Conservation (phyloP, 1,284 basidiomycete species). For the Fomes fomentarius region DNA sequence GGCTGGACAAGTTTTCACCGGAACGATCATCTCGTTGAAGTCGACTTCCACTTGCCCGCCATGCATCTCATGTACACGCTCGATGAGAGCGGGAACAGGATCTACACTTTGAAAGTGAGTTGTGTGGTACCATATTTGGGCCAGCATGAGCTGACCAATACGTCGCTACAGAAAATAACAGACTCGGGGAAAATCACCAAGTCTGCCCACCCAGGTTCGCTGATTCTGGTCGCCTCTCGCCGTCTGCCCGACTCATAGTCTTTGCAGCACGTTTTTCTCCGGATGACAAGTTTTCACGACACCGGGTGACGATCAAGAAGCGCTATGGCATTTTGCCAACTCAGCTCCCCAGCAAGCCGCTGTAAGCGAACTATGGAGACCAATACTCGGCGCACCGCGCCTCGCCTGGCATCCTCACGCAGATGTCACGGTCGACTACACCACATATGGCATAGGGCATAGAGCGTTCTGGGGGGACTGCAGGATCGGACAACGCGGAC, state of each 20-base stretch:
- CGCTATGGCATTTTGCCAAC: slow-evolving; percentile 85
- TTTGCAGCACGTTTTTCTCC: slow-evolving; percentile 91
- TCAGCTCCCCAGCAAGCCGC: slow-evolving; percentile 86
- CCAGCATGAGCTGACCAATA: slow-evolving; percentile 5
- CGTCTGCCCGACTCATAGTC: slow-evolving; percentile 2
- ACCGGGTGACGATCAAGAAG: slow-evolving; percentile 95
- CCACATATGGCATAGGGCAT: background rate
- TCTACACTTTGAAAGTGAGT: slow-evolving; percentile 89
- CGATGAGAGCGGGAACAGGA: slow-evolving; percentile 77
- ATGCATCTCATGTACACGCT: slow-evolving; percentile 97
- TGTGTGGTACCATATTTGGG: background rate
- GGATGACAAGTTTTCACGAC: slow-evolving; percentile 96
- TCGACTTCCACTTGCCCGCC: slow-evolving; percentile 27
- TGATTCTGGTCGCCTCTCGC: background rate
- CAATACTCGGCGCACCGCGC: background rate
- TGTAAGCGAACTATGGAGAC: slow-evolving; percentile 53
- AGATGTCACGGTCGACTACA: background rate
- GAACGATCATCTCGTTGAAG: slow-evolving; percentile 14
- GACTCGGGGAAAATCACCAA: slow-evolving; percentile 83
- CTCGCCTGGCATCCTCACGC: background rate
- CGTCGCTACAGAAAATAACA: slow-evolving; percentile 72
- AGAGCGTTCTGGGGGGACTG: background rate
- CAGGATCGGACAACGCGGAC: background rate
- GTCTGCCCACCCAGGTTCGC: slow-evolving; percentile 91
- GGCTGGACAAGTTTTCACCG: slow-evolving; percentile 18